Base-by-base conservation (phyloP, 805 yeast genomes). In the Alloascoidea africana region DNA sequence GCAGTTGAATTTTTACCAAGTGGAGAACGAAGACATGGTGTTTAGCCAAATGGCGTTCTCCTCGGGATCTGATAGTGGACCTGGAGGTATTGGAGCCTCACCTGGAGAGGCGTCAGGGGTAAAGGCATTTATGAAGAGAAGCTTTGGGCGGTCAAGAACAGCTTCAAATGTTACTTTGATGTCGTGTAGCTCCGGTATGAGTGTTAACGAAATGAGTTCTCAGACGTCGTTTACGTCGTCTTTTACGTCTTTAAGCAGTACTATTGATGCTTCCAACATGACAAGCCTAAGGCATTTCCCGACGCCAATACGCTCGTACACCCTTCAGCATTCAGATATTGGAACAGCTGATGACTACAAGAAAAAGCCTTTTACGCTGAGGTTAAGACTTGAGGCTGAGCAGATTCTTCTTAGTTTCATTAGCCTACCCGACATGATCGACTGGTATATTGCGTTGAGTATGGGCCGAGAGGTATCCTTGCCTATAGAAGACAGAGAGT, bases 301-400 rank as follows among this genome's bases (percentile, higher is more conserved):
- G n/a, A 23, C 30, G n/a, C 8, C 8, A 8, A 23, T 23, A 8
- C 65, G 74, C 43, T 68, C 81, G 0, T 82, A 73, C 48, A 70
- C 87, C 2, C 56, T 81, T 23, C 93, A 81, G 51, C 70, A 71
- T 52, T 77, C 80, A 8, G 68, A 62, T 45, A 51, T 76, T 37
- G 93, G 93, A 0, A 55, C 78, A 14, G 87, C 91, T 0, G 61
- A 68, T 2, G 93, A 81, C 50, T 78, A 78, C 49, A 68, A 68
- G 40, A 77, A 79, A 50, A 68, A 64, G 44, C 62, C 67, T 8
- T 68, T 71, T 46, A 77, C 74, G 3, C 53, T 81, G 19, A 56
- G 93, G 39, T 42, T 81, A 16, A 63, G 93, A 30, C 61, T 73
- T 34, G 91, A 81, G 52, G 66, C 73, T 30, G 84, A 79, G 49